Percentiles rank a stretch among this genome's conserved stretches.
phyloP scores from a whole-genome alignment of 2,329 filamentous ascomycete genomes.

The Calonectria henricotiae region DNA sequence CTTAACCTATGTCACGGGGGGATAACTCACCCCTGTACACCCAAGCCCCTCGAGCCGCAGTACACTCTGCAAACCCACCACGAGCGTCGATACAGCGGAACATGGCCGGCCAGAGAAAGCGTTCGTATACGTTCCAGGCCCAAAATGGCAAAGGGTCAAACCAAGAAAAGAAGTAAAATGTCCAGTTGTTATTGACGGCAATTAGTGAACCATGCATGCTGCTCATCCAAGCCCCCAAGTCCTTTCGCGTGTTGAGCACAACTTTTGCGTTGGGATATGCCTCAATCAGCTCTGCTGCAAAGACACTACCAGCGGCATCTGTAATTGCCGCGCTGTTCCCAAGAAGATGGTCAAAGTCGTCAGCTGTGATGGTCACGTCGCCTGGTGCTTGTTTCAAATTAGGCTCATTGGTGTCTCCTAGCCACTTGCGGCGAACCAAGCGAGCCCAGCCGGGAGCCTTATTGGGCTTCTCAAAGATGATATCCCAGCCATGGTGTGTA shows the following conservation, averaged over 20 bases:
- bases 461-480: conserved; percentile 51
- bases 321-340: conserved; percentile 58
- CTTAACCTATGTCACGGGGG: not conserved
- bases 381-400: conserved; percentile 19
- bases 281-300: conserved; percentile 62
- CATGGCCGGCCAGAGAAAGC: conserved; percentile 53
- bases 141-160: conserved; percentile 55
- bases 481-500: conserved; percentile 58
- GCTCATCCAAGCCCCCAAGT: conserved; percentile 61
- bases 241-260: conserved; percentile 61
- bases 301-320: conserved; percentile 60
- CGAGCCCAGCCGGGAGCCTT: conserved; percentile 1
- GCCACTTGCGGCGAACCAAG: not conserved
- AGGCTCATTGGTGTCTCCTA: not conserved
- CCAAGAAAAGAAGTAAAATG: conserved; percentile 45
- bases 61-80: conserved; percentile 36
- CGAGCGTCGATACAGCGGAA: conserved; percentile 54
- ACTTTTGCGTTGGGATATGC: conserved; percentile 68
- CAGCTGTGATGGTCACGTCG: conserved; percentile 40
- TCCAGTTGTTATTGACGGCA: not conserved
- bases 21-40: conserved; percentile 47
- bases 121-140: conserved; percentile 54
- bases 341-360: conserved; percentile 53
- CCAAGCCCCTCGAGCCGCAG: conserved; percentile 52
- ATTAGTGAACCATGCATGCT: conserved; percentile 37